These are phyloP conservation scores for Ustilago xerochloae DNA, from an alignment of 1,284 basidiomycete genomes.

Conservation along the genomic window DNA sequence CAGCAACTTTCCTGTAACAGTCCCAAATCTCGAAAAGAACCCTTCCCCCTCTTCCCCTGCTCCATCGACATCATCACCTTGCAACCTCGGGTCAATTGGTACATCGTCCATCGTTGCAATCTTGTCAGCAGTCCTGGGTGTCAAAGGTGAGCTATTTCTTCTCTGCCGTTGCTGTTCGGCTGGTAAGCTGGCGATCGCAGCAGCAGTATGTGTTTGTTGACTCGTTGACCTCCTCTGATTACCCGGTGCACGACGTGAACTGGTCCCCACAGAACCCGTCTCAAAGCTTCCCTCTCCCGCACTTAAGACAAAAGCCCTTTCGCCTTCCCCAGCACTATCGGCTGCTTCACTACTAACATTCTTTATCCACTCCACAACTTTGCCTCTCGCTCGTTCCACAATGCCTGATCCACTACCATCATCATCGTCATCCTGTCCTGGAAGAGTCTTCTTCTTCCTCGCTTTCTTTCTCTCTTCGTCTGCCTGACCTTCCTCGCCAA, in stretches of 20 bases:
- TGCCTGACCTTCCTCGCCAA: neutral
- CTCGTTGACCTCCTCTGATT: neutral
- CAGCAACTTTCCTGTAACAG: slow-evolving; percentile 17
- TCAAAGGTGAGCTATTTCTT: neutral
- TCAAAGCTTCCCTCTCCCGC: neutral
- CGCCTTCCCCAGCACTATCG: neutral
- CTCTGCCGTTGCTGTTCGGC: neutral
- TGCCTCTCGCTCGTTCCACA: slow-evolving; percentile 18
- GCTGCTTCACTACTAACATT: slow-evolving; percentile 23
- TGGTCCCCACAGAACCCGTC: neutral
- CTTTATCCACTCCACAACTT: slow-evolving; percentile 41
- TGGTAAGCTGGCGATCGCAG: neutral
- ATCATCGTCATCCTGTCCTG: neutral
- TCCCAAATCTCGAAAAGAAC: slow-evolving; percentile 31
- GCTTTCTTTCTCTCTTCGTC: neutral
- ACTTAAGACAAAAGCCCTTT: too few species aligned
- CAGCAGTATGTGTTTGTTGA: neutral
- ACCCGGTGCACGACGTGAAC: neutral
- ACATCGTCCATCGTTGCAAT: neutral
- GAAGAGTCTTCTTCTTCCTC: neutral
- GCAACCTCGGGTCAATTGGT: slow-evolving; percentile 10
- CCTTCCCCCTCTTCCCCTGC: slow-evolving; percentile 6
- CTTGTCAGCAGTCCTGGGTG: neutral
- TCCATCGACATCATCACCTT: neutral
- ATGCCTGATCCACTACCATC: slow-evolving; percentile 18